These are phyloP conservation scores for Phanerochaete carnosa DNA, from an alignment of 768 basidiomycete species.

Conservation along the genomic window DNA sequence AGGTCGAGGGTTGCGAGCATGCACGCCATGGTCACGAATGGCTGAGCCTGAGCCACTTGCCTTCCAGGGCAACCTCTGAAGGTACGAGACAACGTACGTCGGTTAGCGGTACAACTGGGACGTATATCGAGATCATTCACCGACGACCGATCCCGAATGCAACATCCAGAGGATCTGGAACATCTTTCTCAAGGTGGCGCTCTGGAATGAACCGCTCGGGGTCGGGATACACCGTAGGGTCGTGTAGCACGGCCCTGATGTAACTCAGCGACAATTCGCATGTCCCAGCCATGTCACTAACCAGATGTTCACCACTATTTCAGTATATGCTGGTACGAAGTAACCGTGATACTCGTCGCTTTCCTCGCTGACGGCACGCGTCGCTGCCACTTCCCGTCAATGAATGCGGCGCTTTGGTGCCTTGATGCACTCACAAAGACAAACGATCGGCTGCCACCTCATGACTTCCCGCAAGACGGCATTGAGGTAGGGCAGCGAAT, in stretches of 20 bases:
- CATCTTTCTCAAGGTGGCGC: slow-evolving; percentile 18
- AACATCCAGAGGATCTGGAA: not conserved
- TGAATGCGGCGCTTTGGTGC: not conserved
- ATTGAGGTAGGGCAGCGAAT: slow-evolving; percentile 23
- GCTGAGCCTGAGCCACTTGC: not conserved
- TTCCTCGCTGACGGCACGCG: slow-evolving; percentile 11
- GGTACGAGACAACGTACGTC: not conserved
- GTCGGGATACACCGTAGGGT: slow-evolving; percentile 35
- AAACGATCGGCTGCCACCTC: slow-evolving; percentile 16
- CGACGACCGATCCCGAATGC: slow-evolving; percentile 8
- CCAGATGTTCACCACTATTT: slow-evolving; percentile 1
- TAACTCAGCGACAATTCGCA: not conserved
- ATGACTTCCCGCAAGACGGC: slow-evolving; percentile 23
- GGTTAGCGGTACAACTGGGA: too few species aligned
- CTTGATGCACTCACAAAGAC: not conserved
- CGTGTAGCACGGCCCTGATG: slow-evolving; percentile 39
- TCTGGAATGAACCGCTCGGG: slow-evolving; percentile 33
- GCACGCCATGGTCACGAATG: not conserved
- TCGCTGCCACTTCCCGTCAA: not conserved
- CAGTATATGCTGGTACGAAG: slow-evolving; percentile 9
- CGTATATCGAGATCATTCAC: not conserved
- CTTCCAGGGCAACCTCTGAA: not conserved
- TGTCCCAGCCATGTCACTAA: not conserved
- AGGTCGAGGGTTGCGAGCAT: not conserved
- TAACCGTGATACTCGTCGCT: slow-evolving; percentile 12